Evolutionary conservation across 2,329 filamentous ascomycete genomes (phyloP).

Genomic region (Plenodomus biglobosus): DNA sequence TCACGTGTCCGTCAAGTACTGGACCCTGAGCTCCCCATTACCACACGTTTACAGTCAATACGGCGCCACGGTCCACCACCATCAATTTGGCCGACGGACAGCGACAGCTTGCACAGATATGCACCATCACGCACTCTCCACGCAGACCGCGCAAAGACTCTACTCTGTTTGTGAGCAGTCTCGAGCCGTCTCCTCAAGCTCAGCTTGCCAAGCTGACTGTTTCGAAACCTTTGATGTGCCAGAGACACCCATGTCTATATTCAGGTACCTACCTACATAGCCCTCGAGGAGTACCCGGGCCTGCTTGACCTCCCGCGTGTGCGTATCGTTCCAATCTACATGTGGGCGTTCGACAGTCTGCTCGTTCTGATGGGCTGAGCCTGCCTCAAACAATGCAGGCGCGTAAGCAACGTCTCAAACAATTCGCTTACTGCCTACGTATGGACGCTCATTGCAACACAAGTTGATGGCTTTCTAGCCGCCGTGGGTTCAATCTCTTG

Average conservation of each 20-base stretch:
- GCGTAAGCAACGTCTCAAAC: neutral
- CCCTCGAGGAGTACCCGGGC: neutral
- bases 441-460: neutral
- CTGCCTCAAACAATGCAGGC: neutral
- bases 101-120: too few relatives aligned
- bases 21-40: neutral
- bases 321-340: neutral
- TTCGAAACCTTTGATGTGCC: neutral
- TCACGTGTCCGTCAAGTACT: neutral
- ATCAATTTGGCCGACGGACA: too few relatives aligned
- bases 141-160: too few relatives aligned
- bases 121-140: too few relatives aligned
- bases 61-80: too few relatives aligned
- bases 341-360: too few relatives aligned
- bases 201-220: neutral
- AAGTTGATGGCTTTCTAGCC: neutral
- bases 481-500: neutral
- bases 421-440: neutral
- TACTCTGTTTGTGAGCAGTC: too few relatives aligned
- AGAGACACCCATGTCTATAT: neutral
- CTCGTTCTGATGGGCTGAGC: neutral
- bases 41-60: too few relatives aligned
- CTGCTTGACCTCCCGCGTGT: neutral
- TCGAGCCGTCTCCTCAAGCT: too few relatives aligned
- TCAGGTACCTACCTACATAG: neutral